Evolutionary conservation across 1,284 basidiomycete species (phyloP), one percentile per base, ranked within the genome.

Genomic region (Naganishia sp.): DNA sequence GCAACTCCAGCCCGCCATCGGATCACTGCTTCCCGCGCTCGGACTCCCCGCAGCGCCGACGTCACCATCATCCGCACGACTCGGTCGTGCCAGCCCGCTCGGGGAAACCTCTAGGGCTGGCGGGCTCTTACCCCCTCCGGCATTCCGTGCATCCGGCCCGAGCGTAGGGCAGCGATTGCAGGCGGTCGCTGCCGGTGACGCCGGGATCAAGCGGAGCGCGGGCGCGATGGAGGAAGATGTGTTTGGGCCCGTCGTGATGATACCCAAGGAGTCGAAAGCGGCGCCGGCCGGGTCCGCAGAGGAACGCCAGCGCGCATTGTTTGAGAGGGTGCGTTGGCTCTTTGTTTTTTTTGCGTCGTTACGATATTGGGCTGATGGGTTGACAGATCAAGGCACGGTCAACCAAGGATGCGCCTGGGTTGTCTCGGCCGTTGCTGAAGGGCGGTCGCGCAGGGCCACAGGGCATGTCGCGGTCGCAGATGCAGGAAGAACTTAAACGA

Each of bases 401-500:
- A 1, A 57, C 31, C 46, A 49, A 52, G 39, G 59, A 66, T 16
- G 36, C 21, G 6, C 10, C 36, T 18, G 10, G 45, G 6, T 52
- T 42, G 33, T 61, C 48, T 13, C 48, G 59, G 31, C 48, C 59
- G 18, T 48, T 21, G 3, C 18, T 52, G 2, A 50, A 39, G 16
- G 48, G 59, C 15, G 59, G 59, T 13, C 48, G 48, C 1, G 15
- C 44, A 48, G 31, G 21, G 10, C 13, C 31, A 44, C 54, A 60
- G 44, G 39, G 61, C 60, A 64, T 74, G 50, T 74, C 76, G 10
- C 63, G 69, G 23, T 57, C 71, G 0, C 72, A 74, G 28, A 70
- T 71, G 55, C 71, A 74, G 49, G 76, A 79, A 48, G 79, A 76
- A 70, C 70, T 82, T 18, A 77, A 78, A 63, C 70, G 79, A 36